Evolutionary conservation across 805 yeast species (phyloP), one percentile per base, ranked within the genome.

Genomic region (Sugiyamaella marilandica): DNA sequence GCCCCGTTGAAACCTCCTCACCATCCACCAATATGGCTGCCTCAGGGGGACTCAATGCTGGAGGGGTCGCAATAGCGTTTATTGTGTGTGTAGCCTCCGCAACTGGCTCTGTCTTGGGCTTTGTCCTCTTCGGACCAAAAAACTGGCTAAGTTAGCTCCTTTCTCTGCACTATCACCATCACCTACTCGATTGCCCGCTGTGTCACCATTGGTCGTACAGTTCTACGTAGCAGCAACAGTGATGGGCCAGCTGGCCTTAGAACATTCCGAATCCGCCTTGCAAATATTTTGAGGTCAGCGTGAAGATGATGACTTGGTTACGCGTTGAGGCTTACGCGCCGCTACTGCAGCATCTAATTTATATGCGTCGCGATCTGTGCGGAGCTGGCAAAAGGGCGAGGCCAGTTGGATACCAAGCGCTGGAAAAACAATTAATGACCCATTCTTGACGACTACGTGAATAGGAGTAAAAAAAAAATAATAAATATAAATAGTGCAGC

Each of bases 181-280:
- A 55, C 58, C 41, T 37, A 55, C 58, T 53, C 50, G 13, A 55
- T 50, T 16, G 56, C 41, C 45, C 49, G 51, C 32, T 55, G 58
- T 16, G 52, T 53, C 16, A 39, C 43, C 43, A 39, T 39, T n/a
- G 37, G n/a, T 13, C 37, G 37, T 14, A 34, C n/a, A 34, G 43
- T 16, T 39, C 43, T 39, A 39, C 24, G 24, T 16, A 5, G 9
- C 24, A 39, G 19, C 19, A 39, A 39, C 16, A 39, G 13, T 10
- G 24, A 19, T 19, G 43, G 43, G 43, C 43, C 43, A n/a, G 16
- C 13, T n/a, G 43, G 43, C 43, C 43, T 16, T 39, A 39, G 19
- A 39, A 16, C 43, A 16, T 19, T 16, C 14, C 16, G 43, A 39
- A 39, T 10, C 16, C 5, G 24, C 19, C 43, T 13, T 3, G 13